phyloP scores from a whole-genome alignment of 352 stramenopile species.

The Phytophthora hybrid region DNA sequence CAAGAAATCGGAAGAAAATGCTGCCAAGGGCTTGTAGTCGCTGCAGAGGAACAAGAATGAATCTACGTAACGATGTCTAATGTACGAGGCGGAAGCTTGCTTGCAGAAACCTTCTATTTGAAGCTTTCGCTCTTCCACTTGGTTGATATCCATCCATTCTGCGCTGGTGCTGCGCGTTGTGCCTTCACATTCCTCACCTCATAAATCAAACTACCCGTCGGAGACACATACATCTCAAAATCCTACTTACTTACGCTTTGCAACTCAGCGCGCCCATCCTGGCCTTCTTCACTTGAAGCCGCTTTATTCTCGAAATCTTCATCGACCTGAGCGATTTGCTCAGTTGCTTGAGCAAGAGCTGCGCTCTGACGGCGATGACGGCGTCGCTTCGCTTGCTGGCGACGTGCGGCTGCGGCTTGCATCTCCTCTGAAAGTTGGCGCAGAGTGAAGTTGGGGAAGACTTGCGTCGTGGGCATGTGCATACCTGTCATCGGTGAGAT shows the following conservation, averaged over 20 bases:
- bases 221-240: slow-evolving; percentile 29
- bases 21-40: slow-evolving; percentile 44
- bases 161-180: slow-evolving; percentile 1
- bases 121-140: not conserved
- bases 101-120: not conserved
- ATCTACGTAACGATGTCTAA: slow-evolving; percentile 23
- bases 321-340: slow-evolving; percentile 10
- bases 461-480: slow-evolving; percentile 75
- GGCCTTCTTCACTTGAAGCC: slow-evolving; percentile 32
- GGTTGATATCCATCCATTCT: not conserved
- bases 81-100: slow-evolving; percentile 3
- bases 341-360: slow-evolving; percentile 12
- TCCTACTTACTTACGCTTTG: slow-evolving; percentile 23
- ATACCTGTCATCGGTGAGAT: slow-evolving; percentile 85
- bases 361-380: slow-evolving; percentile 19
- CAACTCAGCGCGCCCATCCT: slow-evolving; percentile 14
- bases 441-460: slow-evolving; percentile 82
- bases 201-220: slow-evolving; percentile 38
- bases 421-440: slow-evolving; percentile 74
- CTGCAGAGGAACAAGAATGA: slow-evolving; percentile 4
- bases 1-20: slow-evolving; percentile 62
- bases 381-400: slow-evolving; percentile 32
- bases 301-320: slow-evolving; percentile 31
- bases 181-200: slow-evolving; percentile 21
- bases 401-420: slow-evolving; percentile 40